phyloP scores from a whole-genome alignment of 2,329 filamentous ascomycete species.

The Fusarium graminum region DNA sequence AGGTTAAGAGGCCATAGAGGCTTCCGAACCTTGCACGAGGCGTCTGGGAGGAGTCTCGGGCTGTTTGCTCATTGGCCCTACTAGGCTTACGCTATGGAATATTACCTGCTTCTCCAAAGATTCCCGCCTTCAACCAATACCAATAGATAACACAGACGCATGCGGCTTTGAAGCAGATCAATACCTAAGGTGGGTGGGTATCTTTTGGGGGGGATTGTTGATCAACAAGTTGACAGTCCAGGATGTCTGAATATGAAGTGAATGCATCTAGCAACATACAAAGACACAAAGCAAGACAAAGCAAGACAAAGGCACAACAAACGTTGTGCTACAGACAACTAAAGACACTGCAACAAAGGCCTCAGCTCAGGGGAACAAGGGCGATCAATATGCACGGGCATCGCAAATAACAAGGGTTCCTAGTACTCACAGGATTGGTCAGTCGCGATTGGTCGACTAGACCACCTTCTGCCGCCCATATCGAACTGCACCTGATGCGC shows the following conservation, averaged over 20 bases:
- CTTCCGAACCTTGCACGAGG: conserved; percentile 29
- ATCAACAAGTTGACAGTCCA: conserved; percentile 3
- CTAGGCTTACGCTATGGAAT: conserved; percentile 25
- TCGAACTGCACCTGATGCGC: conserved; percentile 9
- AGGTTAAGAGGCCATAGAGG: conserved; percentile 30
- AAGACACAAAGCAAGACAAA: conserved; percentile 14
- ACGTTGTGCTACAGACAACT: conserved; percentile 13
- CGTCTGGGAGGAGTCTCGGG: conserved; percentile 16
- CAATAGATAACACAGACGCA: conserved; percentile 23
- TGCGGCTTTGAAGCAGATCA: conserved; percentile 13
- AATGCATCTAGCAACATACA: neutral
- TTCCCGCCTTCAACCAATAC: conserved; percentile 27
- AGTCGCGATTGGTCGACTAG: conserved; percentile 24
- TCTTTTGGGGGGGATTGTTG: neutral
- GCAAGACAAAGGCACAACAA: conserved; percentile 16
- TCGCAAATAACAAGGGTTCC: conserved; percentile 21
- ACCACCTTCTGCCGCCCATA: conserved; percentile 12
- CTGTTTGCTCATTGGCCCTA: conserved; percentile 20
- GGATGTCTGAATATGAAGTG: no score
- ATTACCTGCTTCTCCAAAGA: conserved; percentile 25
- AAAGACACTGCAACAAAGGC: conserved; percentile 8
- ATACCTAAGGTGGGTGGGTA: neutral
- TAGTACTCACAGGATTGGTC: conserved; percentile 7
- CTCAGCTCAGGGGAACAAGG: conserved; percentile 32
- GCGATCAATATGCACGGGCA: conserved; percentile 15